Evolutionary conservation across 108 stramenopile species (phyloP).

Genomic region (Parietichytrium sp.): DNA sequence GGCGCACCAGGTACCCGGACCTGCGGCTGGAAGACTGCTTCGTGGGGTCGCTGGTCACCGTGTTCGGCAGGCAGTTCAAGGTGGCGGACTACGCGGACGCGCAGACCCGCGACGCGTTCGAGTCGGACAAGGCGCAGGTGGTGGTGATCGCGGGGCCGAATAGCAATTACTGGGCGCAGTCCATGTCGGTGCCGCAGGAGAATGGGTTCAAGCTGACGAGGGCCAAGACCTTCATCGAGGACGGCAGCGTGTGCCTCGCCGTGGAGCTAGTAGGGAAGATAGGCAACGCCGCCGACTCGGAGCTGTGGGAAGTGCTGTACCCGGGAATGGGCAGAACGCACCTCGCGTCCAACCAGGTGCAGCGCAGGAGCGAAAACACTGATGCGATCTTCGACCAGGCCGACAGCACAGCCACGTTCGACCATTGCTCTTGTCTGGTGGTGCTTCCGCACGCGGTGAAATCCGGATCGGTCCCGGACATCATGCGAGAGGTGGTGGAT

Average conservation of each 20-base stretch:
- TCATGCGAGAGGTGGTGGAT: conserved; percentile 56
- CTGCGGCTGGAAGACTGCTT: conserved; percentile 35
- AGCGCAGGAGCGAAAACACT: neutral
- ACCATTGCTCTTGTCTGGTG: conserved; percentile 66
- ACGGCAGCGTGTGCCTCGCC: neutral
- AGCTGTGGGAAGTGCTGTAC: neutral
- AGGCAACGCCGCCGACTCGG: neutral
- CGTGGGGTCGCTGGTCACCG: conserved; percentile 39
- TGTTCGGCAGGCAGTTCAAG: conserved; percentile 8
- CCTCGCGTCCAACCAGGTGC: neutral
- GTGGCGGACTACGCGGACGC: neutral
- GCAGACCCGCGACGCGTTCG: neutral
- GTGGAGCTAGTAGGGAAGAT: neutral
- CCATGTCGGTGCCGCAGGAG: neutral
- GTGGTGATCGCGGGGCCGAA: neutral
- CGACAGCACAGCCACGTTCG: conserved; percentile 63
- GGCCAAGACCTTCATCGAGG: neutral
- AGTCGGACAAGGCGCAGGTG: neutral
- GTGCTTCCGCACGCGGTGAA: conserved; percentile 73
- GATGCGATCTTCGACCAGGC: neutral
- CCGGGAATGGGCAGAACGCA: neutral
- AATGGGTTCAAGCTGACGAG: neutral
- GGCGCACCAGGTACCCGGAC: conserved; percentile 41
- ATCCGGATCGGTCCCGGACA: conserved; percentile 54
- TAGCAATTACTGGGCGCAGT: neutral